Base-by-base conservation (phyloP, 306 rosid species). In the Quercus wislizeni region DNA sequence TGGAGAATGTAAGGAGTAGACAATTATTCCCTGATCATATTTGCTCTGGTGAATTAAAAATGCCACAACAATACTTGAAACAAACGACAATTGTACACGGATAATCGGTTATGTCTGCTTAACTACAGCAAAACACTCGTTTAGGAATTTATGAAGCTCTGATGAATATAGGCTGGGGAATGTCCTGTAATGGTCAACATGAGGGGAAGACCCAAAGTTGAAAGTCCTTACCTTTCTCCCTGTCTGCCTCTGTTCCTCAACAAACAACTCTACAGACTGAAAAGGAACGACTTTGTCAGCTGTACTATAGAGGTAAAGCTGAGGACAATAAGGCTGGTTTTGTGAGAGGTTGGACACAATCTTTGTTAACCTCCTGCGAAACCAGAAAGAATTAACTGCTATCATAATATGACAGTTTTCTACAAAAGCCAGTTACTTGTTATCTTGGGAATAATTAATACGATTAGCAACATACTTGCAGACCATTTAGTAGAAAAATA, bases 251-350 rank as follows among this genome's bases (percentile, higher is more conserved):
- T 94, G 97, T 86, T 95, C 88, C 31, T 88, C 87, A 15, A 93
- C 90, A 71, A 92, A 92, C 23, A 6, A 73, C 85, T 93, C 96
- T 51, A 95, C 79, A 6, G 96, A 91, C 75, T 76, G 74, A 77
- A 58, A 88, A 23, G 97, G 98, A 25, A 95, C 80, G 43, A 95
- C 94, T 84, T 82, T 89, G 78, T 95, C 99, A 11, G 89, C 97
- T 2, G 97, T 81, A 74, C 99, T 95, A 69, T 95, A 95, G 77
- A 93, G 81, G 88, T 91, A 95, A 69, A 95, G 98, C 89, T 95
- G 98, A 68, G 98, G 96, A 74, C 90, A 91, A 25, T 43, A 28
- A 54, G 93, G 86, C 79, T 88, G 93, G 81, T 81, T 82, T 73
- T 84, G 68, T 8, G 58, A 65, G 46, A 93, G 96, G 58, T 74